phyloP scores from a whole-genome alignment of 441 rosid genomes.

The Brassica hybrid region DNA sequence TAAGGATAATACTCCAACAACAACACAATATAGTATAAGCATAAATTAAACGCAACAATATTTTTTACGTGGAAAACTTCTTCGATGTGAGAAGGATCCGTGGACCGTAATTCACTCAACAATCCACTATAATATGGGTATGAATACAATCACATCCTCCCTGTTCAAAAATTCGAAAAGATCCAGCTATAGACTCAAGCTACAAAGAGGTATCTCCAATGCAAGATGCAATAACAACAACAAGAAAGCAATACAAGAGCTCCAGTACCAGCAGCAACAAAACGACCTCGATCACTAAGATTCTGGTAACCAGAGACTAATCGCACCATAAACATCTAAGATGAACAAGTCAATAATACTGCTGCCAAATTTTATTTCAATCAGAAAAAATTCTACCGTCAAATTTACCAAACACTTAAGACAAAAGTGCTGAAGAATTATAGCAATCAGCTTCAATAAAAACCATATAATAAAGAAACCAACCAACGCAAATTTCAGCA shows the following conservation, averaged over 20 bases:
- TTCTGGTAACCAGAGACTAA: neutral
- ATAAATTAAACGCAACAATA: neutral
- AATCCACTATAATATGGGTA: neutral
- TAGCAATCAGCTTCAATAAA: neutral
- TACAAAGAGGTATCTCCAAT: neutral
- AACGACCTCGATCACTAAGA: neutral
- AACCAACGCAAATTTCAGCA: neutral
- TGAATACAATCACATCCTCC: neutral
- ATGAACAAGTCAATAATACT: neutral
- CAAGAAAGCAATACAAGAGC: slow-evolving; percentile 1
- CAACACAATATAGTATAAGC: neutral
- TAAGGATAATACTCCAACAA: neutral
- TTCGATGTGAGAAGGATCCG: too few species aligned
- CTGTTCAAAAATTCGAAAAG: neutral
- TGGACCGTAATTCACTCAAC: neutral
- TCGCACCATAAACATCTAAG: neutral
- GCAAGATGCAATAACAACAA: neutral
- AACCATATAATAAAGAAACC: neutral
- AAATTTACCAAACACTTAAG: neutral
- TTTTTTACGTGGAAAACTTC: neutral
- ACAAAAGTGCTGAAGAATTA: neutral
- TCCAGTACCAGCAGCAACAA: neutral
- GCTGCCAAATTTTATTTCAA: neutral
- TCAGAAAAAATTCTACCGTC: neutral
- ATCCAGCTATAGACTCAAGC: too few species aligned